Percentiles rank a stretch among this genome's conserved stretches.
Conservation (phyloP, 805 yeast species). For the Candida pseudofarinosa region DNA sequence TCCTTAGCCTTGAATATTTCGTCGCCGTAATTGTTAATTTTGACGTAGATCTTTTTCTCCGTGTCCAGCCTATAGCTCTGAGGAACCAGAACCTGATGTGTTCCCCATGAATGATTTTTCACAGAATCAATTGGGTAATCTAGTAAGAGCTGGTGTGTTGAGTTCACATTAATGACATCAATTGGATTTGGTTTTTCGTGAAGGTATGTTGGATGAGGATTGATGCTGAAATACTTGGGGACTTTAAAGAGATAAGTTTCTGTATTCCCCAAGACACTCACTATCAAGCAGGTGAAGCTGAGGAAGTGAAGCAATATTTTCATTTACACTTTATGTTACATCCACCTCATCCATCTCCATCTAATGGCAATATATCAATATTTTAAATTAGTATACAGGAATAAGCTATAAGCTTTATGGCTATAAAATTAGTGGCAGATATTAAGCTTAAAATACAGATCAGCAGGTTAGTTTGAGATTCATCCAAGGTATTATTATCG, state of each 20-base stretch:
- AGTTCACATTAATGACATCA: constrained; percentile 10
- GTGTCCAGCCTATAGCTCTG: constrained; percentile 9
- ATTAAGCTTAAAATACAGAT: too few species aligned
- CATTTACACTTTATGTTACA: neutral
- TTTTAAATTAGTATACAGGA: neutral
- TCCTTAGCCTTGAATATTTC: constrained; percentile 21
- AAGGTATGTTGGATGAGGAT: constrained; percentile 11
- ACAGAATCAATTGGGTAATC: constrained; percentile 23
- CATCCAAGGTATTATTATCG: neutral
- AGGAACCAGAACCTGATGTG: neutral
- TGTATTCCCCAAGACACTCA: constrained; percentile 27
- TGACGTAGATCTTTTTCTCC: constrained; percentile 19
- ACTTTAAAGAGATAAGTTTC: constrained; percentile 29
- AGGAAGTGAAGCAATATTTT: neutral
- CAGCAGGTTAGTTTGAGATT: neutral
- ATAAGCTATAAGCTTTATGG: neutral
- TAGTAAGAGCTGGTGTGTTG: constrained; percentile 16
- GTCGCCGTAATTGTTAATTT: constrained; percentile 31
- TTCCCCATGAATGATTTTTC: neutral
- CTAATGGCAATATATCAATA: neutral
- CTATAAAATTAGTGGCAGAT: too few species aligned
- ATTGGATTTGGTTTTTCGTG: neutral
- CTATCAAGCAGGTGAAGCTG: neutral
- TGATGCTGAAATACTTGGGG: constrained; percentile 34
- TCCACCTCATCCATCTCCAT: too few species aligned